Evolutionary conservation across 257 asterid species (phyloP), one percentile per base, ranked within the genome.

Genomic region (Nicotiana obtusifolia): DNA sequence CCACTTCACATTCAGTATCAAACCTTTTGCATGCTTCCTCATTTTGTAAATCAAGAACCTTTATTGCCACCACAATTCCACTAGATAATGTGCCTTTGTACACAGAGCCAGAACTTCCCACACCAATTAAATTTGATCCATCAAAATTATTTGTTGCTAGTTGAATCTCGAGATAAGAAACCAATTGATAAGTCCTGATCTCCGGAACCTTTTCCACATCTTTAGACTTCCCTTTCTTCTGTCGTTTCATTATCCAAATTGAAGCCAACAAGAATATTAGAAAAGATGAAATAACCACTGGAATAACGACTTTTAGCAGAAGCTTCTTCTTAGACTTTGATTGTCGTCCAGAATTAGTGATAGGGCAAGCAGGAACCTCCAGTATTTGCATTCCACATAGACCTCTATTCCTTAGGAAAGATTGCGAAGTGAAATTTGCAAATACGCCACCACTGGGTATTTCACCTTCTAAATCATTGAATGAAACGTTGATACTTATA

Each of bases 381-480:
- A 80, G 59, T 41, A n/a, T 49, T 14, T 69, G 44, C 64, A 57
- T n/a, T 57, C 86, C 87, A 22, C 86, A 87, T 17, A 87, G 54
- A 28, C 73, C 88, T 37, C 22, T 11, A 67, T 84, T 80, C 57
- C 85, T 84, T 0, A 66, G 20, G 49, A 87, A 87, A 59, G 87
- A 80, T 37, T 59, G 81, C 52, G 79, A 35, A 11, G 88, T 83
- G 22, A 84, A 87, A 73, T 87, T 89, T 9, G 86, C 61, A 56
- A 89, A 89, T 35, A 84, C 78, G 11, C 91, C 91, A 30, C 85
- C 84, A n/a, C 20, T 77, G 4, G 87, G 90, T 49, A 88, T 64
- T 71, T 67, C 84, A 28, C 91, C 89, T 44, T 84, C 78, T 57
- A 89, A 83, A 16, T 28, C 44, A 82, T 87, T 87, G 33, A 81